These are phyloP conservation scores for Podaxis pistillaris DNA, from an alignment of 768 basidiomycete species.

Conservation along the genomic window DNA sequence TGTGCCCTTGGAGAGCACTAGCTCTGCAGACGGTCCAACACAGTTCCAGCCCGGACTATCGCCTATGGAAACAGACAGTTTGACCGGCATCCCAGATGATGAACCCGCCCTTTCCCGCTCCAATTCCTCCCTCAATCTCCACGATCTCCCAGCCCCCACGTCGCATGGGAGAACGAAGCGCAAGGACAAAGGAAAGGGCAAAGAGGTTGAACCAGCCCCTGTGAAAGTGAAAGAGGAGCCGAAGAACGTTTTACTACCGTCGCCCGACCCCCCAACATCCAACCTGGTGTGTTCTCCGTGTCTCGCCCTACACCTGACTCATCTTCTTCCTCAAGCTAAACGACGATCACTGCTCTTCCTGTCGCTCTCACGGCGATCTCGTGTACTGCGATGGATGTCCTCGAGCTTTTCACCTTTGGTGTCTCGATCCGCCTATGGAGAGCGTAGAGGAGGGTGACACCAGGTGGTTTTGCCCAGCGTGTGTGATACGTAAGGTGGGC, in stretches of 20 bases:
- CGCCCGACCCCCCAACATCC: conserved; percentile 41
- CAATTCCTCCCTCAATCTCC: conserved; percentile 47
- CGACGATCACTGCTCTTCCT: conserved; percentile 85
- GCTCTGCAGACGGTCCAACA: conserved; percentile 36
- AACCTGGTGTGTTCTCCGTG: conserved; percentile 36
- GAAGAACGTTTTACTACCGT: conserved; percentile 35
- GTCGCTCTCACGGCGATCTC: conserved; percentile 77
- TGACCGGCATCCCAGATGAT: conserved; percentile 54
- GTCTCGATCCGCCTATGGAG: conserved; percentile 94
- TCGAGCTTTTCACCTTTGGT: conserved; percentile 93
- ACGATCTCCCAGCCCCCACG: conserved; percentile 29
- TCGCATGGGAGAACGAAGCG: conserved; percentile 33
- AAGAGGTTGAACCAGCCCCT: conserved; percentile 37
- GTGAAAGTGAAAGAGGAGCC: conserved; percentile 55
- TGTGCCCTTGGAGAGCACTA: conserved; percentile 38
- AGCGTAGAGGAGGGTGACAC: conserved; percentile 82
- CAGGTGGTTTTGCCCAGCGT: conserved; percentile 79
- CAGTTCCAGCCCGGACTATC: conserved; percentile 24
- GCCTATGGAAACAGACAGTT: conserved; percentile 43
- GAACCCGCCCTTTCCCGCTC: conserved; percentile 64
- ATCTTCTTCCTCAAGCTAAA: conserved; percentile 33
- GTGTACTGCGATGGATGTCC: conserved; percentile 99
- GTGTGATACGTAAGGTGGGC: conserved; percentile 63
- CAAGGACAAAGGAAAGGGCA: conserved; percentile 58
- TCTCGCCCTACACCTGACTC: conserved; percentile 14